Base-by-base conservation (phyloP, 139 green algal genomes). In the Picochlorum sp. region DNA sequence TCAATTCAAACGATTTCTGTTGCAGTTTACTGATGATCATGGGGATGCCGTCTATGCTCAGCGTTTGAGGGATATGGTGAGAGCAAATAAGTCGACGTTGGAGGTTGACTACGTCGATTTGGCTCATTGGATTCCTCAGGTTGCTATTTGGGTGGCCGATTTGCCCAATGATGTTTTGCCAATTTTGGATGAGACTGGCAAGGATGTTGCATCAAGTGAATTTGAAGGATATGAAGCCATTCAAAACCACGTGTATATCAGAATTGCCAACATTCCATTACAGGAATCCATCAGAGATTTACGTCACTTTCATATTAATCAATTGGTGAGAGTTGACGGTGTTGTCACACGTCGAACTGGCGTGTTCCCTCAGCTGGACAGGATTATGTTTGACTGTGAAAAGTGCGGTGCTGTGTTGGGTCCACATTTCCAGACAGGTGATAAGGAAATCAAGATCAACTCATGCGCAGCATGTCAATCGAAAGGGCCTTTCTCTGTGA, bases 331-430 rank as follows among this genome's bases (percentile, higher is more conserved):
- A 16, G 78, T 94, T 15, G 69, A 70, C 8, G 94, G 94, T 62
- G 94, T 99, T 52, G 91, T 98, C 3, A 97, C 91, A 0, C 81
- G 94, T 23, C 85, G 94, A 63, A 97, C 90, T 4, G 86, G 91
- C 30, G 92, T 99, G 37, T 98, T 97, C 82, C 94, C 94, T 4
- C 94, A 98, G 89, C 83, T 98, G 57, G 72, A 83, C 52, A 47
- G 85, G 37, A 79, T 97, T n/a, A 85, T 84, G 66, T 98, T 86
- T 75, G 85, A 95, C 75, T 99, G 94, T 80, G 54, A 52, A 18
- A 85, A 83, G 71, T 99, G 94, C 74, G 81, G 85, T 7, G 81
- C 85, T 61, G 45, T 89, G 44, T 70, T 96, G 54, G 94, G 94
- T 0, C 94, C 94, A 16, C 97, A 97, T 76, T 82, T 83, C 57